Base-by-base conservation (phyloP, 1,139 yeast genomes). In the Debaryomyces robertsiae region DNA sequence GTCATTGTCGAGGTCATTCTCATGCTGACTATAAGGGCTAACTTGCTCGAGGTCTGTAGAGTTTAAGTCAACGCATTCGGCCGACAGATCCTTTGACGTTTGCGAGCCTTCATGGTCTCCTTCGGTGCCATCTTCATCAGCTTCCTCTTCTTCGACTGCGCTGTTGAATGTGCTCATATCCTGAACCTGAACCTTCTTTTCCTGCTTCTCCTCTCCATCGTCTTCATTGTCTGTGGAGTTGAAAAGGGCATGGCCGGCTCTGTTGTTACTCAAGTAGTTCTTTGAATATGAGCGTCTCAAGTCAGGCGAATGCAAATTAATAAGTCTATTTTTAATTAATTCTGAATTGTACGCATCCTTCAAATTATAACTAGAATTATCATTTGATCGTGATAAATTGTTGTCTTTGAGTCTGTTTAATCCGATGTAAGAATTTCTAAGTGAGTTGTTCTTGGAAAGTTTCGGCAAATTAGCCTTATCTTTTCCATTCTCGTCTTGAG, bases 361-460 rank as follows among this genome's bases (percentile, higher is more conserved):
- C 35, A 59, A 47, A 38, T 58, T 54, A 25, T 43, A 45, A n/a
- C 46, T 43, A 9, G 62, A 56, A 24, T 44, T 51, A 29, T 47
- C 51, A 14, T 41, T 49, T 1, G 63, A 55, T 30, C 53, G 53
- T 5, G 55, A 44, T 27, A 60, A 36, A 28, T 55, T 49, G 14
- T 57, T 57, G 30, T 67, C 73, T 43, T 71, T 71, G 25, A 71
- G 55, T 27, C 75, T 46, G 46, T 69, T 70, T 42, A 72, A 59
- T 1, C 76, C 76, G 44, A 70, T 60, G 42, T 58, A 65, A 1
- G 76, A 70, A 46, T 58, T 68, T 10, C 60, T 54, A 3, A 61
- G 45, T 4, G 73, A 63, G 39, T 53, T 61, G 17, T 58, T 51
- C 3, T 58, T 53, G 4, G 73, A 63, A 11, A 59, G 40, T 31